phyloP scores from a whole-genome alignment of 345 rosid genomes.

The Capsella bursapastoris region DNA sequence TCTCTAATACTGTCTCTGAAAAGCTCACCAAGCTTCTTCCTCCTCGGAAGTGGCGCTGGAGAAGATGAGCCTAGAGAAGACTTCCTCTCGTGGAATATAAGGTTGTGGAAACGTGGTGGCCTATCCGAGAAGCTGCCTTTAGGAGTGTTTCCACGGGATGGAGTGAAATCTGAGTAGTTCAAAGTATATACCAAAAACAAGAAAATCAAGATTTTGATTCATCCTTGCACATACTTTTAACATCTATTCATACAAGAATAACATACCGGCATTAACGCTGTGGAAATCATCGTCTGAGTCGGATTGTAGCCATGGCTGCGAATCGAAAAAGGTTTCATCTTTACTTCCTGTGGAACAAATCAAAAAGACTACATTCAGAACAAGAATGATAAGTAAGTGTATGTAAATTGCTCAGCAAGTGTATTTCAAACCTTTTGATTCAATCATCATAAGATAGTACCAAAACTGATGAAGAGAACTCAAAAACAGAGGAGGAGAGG shows the following conservation, averaged over 20 bases:
- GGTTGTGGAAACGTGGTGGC: conserved; percentile 48
- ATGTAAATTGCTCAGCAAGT: not conserved
- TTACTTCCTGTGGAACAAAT: conserved; percentile 68
- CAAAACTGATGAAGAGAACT: not conserved
- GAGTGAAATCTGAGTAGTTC: conserved; percentile 73
- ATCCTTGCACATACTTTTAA: not conserved
- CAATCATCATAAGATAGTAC: conserved; percentile 12
- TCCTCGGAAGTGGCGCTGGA: conserved; percentile 56
- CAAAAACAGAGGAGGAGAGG: conserved; percentile 16
- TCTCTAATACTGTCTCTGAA: conserved; percentile 64
- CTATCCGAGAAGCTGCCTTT: conserved; percentile 57
- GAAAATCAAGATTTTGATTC: not conserved
- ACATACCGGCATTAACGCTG: conserved; percentile 89
- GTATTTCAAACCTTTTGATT: conserved; percentile 28
- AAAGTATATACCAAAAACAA: too few relatives aligned
- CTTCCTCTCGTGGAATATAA: conserved; percentile 40
- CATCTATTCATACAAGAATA: not conserved
- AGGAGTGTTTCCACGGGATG: conserved; percentile 87
- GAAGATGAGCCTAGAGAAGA: conserved; percentile 46
- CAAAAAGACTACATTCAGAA: not conserved
- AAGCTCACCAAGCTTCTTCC: conserved; percentile 80
- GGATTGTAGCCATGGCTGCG: conserved; percentile 76
- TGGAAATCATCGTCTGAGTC: conserved; percentile 92
- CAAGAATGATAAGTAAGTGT: not conserved
- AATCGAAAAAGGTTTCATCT: conserved; percentile 85